A percentile compares a stretch with the other conserved stretches of the same genome.
These are phyloP conservation scores for Cyclocybe cylindracea DNA, from an alignment of 768 basidiomycete genomes.

Conservation along the genomic window DNA sequence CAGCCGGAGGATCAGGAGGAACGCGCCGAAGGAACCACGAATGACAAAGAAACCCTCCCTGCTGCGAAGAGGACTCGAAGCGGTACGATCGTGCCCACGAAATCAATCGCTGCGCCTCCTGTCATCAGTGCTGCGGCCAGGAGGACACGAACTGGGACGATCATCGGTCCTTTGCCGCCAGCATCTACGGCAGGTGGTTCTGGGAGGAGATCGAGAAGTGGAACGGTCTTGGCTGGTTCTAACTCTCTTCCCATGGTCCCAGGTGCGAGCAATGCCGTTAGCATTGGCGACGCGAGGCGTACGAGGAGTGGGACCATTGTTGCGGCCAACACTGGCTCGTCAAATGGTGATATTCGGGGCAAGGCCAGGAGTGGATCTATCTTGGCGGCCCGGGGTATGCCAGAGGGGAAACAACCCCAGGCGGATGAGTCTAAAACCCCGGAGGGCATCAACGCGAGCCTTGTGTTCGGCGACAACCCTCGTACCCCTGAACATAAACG, in stretches of 20 bases:
- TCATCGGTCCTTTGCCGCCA: constrained; percentile 26
- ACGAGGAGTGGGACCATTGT: constrained; percentile 36
- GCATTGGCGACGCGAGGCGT: constrained; percentile 12
- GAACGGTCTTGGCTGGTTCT: neutral
- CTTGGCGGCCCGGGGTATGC: neutral
- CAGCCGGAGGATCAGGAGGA: neutral
- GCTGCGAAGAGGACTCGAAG: constrained; percentile 36
- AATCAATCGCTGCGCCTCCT: neutral
- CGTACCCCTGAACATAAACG: neutral
- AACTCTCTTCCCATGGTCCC: constrained; percentile 5
- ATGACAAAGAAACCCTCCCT: neutral
- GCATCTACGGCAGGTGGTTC: constrained; percentile 5
- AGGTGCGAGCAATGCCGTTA: neutral
- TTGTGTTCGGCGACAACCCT: constrained; percentile 1
- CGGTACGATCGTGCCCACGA: constrained; percentile 45
- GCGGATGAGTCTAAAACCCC: neutral
- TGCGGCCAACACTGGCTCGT: neutral
- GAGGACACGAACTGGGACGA: constrained; percentile 32
- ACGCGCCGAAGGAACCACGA: no score
- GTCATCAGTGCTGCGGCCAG: constrained; percentile 15
- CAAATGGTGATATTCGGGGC: neutral
- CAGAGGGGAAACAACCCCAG: neutral
- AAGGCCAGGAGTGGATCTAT: constrained; percentile 13
- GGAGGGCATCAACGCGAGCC: neutral
- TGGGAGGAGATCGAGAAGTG: neutral